These are phyloP conservation scores for Favolaschia claudopus DNA, from an alignment of 768 basidiomycete genomes.

Conservation along the genomic window DNA sequence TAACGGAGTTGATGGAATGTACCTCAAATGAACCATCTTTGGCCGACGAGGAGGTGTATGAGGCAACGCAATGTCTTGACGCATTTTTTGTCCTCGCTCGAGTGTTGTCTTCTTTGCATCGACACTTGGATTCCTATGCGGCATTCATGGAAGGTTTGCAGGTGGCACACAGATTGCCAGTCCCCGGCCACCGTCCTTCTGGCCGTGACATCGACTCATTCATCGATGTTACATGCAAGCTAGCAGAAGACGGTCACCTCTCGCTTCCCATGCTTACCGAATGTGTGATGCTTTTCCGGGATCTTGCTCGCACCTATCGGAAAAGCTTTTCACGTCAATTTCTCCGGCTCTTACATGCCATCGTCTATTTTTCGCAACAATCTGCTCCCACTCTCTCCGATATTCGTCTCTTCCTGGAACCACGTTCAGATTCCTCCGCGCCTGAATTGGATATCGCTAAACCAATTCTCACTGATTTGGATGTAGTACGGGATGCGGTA, in stretches of 20 bases:
- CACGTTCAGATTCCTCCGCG: not conserved
- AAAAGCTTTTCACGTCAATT: not conserved
- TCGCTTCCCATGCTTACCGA: not conserved
- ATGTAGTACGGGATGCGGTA: not conserved
- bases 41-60: not conserved
- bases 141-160: not conserved
- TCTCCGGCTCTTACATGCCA: not conserved
- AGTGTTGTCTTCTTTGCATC: not conserved
- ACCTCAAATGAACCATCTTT: too few relatives aligned
- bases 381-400: not conserved
- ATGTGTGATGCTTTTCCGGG: not conserved
- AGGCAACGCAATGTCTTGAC: not conserved
- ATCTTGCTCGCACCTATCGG: not conserved
- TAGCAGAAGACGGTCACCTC: not conserved
- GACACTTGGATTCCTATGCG: not conserved
- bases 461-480: not conserved
- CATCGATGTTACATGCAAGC: not conserved
- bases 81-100: not conserved
- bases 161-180: too few relatives aligned
- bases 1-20: too few relatives aligned
- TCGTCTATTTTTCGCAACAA: not conserved
- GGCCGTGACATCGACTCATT: not conserved
- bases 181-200: not conserved
- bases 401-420: conserved; percentile 2
- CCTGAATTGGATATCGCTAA: not conserved